Percentiles rank a stretch among this genome's conserved stretches.
These are phyloP conservation scores for Plasmodium ovale DNA, from an alignment of 169 alveolate species.

Conservation along the genomic window DNA sequence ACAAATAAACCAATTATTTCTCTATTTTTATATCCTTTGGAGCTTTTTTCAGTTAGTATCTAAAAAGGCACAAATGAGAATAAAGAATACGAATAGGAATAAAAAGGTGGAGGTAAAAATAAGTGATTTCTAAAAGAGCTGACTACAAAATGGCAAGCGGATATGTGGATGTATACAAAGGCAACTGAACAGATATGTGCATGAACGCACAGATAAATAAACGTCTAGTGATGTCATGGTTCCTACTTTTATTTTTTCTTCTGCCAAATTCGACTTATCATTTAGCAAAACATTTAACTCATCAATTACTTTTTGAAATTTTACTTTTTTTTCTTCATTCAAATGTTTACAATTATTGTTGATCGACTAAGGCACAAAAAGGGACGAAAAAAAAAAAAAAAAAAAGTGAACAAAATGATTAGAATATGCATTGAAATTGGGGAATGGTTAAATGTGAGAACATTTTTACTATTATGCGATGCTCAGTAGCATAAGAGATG, in stretches of 20 bases:
- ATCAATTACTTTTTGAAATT: constrained; percentile 41
- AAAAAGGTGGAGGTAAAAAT: neutral
- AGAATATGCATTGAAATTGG: neutral
- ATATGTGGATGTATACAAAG: constrained; percentile 7
- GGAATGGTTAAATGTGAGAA: neutral
- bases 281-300: constrained; percentile 51
- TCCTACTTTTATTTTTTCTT: constrained; percentile 63
- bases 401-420: neutral
- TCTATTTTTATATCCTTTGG: constrained; percentile 56
- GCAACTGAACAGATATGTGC: neutral
- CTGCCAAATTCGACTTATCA: constrained; percentile 34
- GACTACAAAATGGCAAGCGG: too few relatives aligned
- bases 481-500: neutral
- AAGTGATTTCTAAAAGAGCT: too few relatives aligned
- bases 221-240: neutral
- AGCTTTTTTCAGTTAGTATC: constrained; percentile 63
- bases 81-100: constrained; percentile 5
- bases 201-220: too few relatives aligned
- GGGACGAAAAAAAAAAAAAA: neutral
- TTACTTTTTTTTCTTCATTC: constrained; percentile 51
- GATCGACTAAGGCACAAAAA: constrained; percentile 29
- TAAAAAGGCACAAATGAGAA: constrained; percentile 26
- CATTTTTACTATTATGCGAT: neutral
- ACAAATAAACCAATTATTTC: constrained; percentile 61
- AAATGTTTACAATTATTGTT: constrained; percentile 26